Conservation (phyloP, 768 basidiomycete species). For the Tephrocybe sp. region DNA sequence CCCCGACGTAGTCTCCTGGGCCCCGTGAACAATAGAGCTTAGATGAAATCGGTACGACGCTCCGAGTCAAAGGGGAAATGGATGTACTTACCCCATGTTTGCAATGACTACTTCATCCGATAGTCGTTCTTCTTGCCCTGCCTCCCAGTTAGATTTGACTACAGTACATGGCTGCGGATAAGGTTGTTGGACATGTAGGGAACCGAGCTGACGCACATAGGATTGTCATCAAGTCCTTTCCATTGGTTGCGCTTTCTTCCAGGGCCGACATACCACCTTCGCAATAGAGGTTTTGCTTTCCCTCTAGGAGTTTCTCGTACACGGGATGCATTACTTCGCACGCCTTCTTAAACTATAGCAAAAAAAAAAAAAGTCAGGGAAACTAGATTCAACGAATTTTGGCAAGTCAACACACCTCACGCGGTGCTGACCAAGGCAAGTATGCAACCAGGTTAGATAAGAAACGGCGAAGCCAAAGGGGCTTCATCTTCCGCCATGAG, state of each 20-base stretch:
- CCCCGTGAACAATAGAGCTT: constrained; percentile 31
- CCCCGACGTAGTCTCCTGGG: constrained; percentile 32
- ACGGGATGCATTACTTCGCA: constrained; percentile 21
- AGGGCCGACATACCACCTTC: constrained; percentile 19
- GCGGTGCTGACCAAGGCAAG: constrained; percentile 21
- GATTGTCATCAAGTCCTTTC: constrained; percentile 22
- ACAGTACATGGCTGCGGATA: neutral
- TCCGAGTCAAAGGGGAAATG: neutral
- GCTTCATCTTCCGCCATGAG: constrained; percentile 20
- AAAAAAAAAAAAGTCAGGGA: neutral
- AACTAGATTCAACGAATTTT: neutral
- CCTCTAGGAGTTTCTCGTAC: constrained; percentile 14
- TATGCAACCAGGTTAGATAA: constrained; percentile 13
- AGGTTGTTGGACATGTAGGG: neutral
- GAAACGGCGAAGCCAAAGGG: constrained; percentile 21
- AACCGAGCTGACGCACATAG: constrained; percentile 15
- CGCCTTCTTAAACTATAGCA: constrained; percentile 20
- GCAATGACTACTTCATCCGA: constrained; percentile 25
- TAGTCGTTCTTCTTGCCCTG: constrained; percentile 24
- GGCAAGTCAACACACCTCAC: constrained; percentile 12
- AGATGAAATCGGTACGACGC: neutral
- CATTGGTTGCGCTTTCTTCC: constrained; percentile 15
- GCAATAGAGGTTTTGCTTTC: constrained; percentile 15
- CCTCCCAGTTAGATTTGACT: constrained; percentile 30
- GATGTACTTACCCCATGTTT: constrained; percentile 24